Base-by-base conservation (phyloP, 305 asterid species). In the Lippia alba region DNA sequence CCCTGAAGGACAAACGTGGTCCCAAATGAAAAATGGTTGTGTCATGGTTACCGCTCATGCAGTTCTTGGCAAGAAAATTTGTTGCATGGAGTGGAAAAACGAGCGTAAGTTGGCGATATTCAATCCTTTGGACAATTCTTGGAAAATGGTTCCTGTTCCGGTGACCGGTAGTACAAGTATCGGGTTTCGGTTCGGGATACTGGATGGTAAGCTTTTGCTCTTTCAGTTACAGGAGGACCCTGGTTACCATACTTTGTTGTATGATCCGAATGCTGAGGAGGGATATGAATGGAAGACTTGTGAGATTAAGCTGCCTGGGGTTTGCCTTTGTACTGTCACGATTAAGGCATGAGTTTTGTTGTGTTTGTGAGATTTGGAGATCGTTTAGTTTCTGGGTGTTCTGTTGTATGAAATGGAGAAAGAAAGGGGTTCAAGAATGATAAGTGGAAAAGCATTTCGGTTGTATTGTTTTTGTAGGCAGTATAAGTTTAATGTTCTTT, bases 11-110 rank as follows among this genome's bases (percentile, higher is more conserved):
- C 79, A 77, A 41, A 60, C 77, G 0, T 89, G 96, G 96, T 30
- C 75, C 17, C 89, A 83, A 79, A 82, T 78, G 78, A 87, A 87
- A 69, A 89, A 85, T 7, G 92, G 94, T 1, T 89, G 94, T 67
- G 91, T 84, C 32, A 89, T 89, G 96, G 94, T 87, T 2, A 87
- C 86, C 0, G 79, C 94, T 41, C 90, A 89, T 54, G 91, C 96
- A 3, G 85, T 81, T 17, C 72, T 87, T 55, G 96, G 82, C 12
- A 80, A 82, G 54, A 82, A 87, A 70, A 74, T 89, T 15, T 87
- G 74, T 17, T 85, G 96, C 59, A 84, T 87, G 62, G 96, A 89
- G 74, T 89, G 96, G 96, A 89, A 85, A 67, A 85, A 84, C 55
- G 89, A 82, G 82, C 79, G 96, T 15, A 87, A 82, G 41, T 71